phyloP scores from a whole-genome alignment of 192 early-diverging fungal genomes.

The Rhizophagus prolifer region DNA sequence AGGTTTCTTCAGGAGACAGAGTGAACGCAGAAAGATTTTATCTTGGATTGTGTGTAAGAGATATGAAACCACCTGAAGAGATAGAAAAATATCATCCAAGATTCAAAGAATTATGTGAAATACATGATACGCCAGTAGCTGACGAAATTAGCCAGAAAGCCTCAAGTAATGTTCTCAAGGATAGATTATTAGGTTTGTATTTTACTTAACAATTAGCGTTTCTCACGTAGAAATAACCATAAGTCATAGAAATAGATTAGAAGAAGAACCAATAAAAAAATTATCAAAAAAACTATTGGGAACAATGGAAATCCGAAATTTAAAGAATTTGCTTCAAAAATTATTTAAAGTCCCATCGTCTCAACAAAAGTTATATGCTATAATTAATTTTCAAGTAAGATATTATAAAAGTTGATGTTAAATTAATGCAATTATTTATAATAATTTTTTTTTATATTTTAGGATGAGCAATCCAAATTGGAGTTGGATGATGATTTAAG shows the following conservation, averaged over 20 bases:
- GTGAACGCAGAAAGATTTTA: constrained; percentile 57
- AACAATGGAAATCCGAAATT: constrained; percentile 50
- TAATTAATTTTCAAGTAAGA: constrained; percentile 27
- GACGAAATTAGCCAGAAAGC: constrained; percentile 36
- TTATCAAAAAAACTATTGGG: constrained; percentile 34
- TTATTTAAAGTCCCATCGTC: constrained; percentile 42
- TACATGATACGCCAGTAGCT: constrained; percentile 40
- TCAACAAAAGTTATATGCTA: constrained; percentile 41
- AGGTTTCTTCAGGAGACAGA: constrained; percentile 41
- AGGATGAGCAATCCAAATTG: constrained; percentile 11
- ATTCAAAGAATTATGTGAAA: constrained; percentile 49
- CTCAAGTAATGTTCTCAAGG: constrained; percentile 42
- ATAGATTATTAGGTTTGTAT: constrained; percentile 42
- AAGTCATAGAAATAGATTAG: constrained; percentile 8
- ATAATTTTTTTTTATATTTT: not conserved
- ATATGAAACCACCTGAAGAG: constrained; percentile 37
- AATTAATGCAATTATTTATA: not conserved
- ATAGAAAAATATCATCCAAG: constrained; percentile 48
- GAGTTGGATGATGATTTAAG: constrained; percentile 47
- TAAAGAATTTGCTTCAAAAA: constrained; percentile 53
- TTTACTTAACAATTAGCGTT: not conserved
- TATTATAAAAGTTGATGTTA: not conserved
- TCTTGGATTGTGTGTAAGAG: constrained; percentile 35
- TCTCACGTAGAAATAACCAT: constrained; percentile 21
- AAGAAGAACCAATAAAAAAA: constrained; percentile 28